phyloP scores from a whole-genome alignment of 148 eudicot species.

The Rheum nobile region DNA sequence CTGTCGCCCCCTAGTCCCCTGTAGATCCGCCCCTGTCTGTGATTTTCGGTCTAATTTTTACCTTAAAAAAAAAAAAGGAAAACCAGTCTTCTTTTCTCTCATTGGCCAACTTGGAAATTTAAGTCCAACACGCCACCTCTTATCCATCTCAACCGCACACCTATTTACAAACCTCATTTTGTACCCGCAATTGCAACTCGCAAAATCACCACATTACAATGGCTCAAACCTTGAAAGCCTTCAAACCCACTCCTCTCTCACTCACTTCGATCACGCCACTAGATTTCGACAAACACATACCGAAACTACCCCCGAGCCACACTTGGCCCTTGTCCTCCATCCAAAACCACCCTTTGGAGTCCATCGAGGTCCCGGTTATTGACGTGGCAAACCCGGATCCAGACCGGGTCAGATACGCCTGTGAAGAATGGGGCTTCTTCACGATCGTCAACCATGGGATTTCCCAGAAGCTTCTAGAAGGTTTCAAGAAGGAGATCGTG shows the following conservation, averaged over 20 bases:
- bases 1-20: too few species aligned
- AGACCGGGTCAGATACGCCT: conserved; percentile 10
- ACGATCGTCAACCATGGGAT: conserved; percentile 21
- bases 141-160: neutral
- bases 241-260: too few species aligned
- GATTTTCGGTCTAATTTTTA: too few species aligned
- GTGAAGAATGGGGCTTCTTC: conserved; percentile 24
- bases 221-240: neutral
- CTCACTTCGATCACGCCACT: neutral
- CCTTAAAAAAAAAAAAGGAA: too few species aligned
- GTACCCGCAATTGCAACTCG: neutral
- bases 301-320: neutral
- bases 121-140: neutral
- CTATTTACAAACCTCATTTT: neutral
- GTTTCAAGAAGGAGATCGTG: conserved; percentile 14
- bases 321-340: neutral
- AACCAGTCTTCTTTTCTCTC: too few species aligned
- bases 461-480: conserved; percentile 10
- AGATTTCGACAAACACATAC: neutral
- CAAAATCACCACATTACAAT: neutral
- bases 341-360: neutral
- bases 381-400: neutral
- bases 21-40: too few species aligned
- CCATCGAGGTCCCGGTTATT: neutral
- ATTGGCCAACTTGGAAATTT: neutral